These are phyloP conservation scores for Oryza officinalis DNA, from an alignment of 176 grass and related monocot genomes.

Conservation along the genomic window DNA sequence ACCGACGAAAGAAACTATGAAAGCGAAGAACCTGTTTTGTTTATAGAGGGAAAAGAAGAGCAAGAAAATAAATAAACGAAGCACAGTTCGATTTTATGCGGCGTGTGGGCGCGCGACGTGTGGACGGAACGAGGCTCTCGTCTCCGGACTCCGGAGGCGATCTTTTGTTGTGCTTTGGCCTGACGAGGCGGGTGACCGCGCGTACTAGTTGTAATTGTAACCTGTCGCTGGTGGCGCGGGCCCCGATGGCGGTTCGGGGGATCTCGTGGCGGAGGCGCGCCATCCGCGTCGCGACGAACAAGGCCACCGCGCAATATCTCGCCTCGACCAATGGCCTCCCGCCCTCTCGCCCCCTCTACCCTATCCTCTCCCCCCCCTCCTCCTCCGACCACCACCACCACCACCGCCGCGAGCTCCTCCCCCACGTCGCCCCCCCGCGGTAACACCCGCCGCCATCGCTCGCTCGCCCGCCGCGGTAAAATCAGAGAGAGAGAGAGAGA, in stretches of 20 bases:
- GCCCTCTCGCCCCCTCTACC: conserved; percentile 38
- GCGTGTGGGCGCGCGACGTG: neutral
- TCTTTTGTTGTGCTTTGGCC: neutral
- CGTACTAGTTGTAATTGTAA: no score
- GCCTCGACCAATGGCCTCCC: conserved; percentile 72
- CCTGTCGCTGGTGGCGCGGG: neutral
- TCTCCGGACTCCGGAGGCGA: neutral
- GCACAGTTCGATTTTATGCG: neutral
- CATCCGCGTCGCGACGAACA: neutral
- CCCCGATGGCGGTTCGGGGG: no score
- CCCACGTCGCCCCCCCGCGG: neutral
- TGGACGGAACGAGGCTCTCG: neutral
- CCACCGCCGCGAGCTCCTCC: no score
- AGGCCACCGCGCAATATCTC: conserved; percentile 59
- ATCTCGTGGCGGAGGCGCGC: conserved; percentile 45
- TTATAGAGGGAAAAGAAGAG: no score
- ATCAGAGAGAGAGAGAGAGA: no score
- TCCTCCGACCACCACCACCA: neutral
- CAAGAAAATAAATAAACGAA: no score
- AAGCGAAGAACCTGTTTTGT: no score
- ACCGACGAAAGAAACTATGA: no score
- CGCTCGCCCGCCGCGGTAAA: neutral
- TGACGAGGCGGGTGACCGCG: neutral
- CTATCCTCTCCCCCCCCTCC: conserved; percentile 44
- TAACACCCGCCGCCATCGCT: neutral